These are phyloP conservation scores for Ophiostoma himal-ulmi DNA, from an alignment of 2,329 filamentous ascomycete genomes.

Conservation along the genomic window DNA sequence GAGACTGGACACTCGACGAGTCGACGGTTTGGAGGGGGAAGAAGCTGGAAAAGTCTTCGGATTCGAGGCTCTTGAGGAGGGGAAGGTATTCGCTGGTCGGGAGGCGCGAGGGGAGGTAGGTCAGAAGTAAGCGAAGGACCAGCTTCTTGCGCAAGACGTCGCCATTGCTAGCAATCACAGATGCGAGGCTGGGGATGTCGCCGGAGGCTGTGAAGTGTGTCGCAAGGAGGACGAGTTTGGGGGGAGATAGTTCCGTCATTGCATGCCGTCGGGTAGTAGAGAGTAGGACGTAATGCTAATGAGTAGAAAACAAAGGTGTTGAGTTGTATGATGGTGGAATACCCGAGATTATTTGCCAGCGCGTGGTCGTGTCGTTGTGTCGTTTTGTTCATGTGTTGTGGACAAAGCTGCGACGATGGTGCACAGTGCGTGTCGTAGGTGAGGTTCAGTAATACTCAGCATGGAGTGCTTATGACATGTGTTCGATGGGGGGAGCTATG, in stretches of 20 bases:
- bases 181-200: constrained; percentile 57
- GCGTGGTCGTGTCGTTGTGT: not conserved
- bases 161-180: constrained; percentile 51
- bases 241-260: constrained; percentile 48
- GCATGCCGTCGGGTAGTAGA: not conserved
- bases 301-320: not conserved
- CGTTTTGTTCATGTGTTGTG: not conserved
- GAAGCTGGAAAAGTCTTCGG: constrained; percentile 33
- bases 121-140: constrained; percentile 66
- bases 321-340: not conserved
- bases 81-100: constrained; percentile 57
- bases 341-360: not conserved
- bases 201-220: constrained; percentile 62
- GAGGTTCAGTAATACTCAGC: too few relatives aligned
- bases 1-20: constrained; percentile 46
- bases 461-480: constrained; percentile 14
- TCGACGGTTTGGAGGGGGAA: constrained; percentile 45
- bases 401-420: not conserved
- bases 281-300: not conserved
- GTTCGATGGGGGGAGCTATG: constrained; percentile 17
- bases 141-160: constrained; percentile 58
- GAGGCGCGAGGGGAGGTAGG: constrained; percentile 67
- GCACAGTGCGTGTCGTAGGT: not conserved
- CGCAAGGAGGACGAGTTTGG: constrained; percentile 67
- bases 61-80: constrained; percentile 54